These are phyloP conservation scores for Verbena officinalis DNA, from an alignment of 257 asterid genomes.

Conservation along the genomic window DNA sequence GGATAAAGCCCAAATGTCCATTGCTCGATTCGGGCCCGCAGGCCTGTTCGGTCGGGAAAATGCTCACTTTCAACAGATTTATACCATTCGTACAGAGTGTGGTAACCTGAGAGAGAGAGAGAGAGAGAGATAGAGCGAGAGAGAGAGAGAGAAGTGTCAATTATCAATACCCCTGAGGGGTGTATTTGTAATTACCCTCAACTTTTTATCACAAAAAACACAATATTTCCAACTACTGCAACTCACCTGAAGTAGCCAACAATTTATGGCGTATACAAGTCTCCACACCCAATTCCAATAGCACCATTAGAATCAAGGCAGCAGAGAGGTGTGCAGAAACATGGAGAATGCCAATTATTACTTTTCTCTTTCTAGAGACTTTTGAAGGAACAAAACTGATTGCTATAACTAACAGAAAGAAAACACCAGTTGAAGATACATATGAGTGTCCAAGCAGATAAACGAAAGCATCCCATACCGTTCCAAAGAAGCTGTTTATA, in stretches of 20 bases:
- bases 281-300: slow-evolving; percentile 69
- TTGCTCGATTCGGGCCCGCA: slow-evolving; percentile 65
- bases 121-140: too few species aligned
- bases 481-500: slow-evolving; percentile 55
- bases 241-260: slow-evolving; percentile 63
- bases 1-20: slow-evolving; percentile 80
- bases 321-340: slow-evolving; percentile 72
- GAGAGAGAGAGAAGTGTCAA: too few species aligned
- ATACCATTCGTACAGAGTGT: slow-evolving; percentile 72
- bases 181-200: too few species aligned
- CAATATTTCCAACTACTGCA: not conserved
- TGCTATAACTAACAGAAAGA: slow-evolving; percentile 50
- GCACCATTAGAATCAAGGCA: slow-evolving; percentile 67
- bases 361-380: slow-evolving; percentile 58
- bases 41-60: slow-evolving; percentile 78
- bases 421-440: slow-evolving; percentile 54
- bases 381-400: slow-evolving; percentile 60
- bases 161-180: too few species aligned
- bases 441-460: slow-evolving; percentile 61
- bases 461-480: slow-evolving; percentile 62
- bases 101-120: slow-evolving; percentile 47
- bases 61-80: slow-evolving; percentile 68
- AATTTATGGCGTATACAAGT: slow-evolving; percentile 62
- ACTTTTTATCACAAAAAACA: not conserved
- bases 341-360: slow-evolving; percentile 60